A percentile compares a stretch with the other conserved stretches of the same genome.
Evolutionary conservation across 2,329 filamentous ascomycete genomes (phyloP).

Genomic region (Penicillium sp.): DNA sequence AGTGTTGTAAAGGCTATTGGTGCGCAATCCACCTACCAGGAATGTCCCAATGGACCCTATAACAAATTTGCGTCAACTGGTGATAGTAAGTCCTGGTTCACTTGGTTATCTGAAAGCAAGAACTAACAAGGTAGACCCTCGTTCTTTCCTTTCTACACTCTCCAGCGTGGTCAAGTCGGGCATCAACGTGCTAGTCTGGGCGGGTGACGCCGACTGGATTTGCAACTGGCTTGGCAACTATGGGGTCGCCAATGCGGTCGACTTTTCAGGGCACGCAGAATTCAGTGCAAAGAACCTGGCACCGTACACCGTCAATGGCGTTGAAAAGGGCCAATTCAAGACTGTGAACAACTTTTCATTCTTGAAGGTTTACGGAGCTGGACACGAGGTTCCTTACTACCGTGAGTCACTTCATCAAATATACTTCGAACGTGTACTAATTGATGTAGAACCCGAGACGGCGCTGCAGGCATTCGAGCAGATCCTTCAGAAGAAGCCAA

Average conservation of each 20-base stretch:
- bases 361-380: conserved; percentile 54
- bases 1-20: conserved; percentile 51
- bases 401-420: conserved; percentile 35
- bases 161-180: conserved; percentile 53
- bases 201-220: conserved; percentile 61
- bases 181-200: conserved; percentile 41
- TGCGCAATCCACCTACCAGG: conserved; percentile 47
- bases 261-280: conserved; percentile 45
- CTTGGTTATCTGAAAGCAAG: conserved; percentile 4
- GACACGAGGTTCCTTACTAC: conserved; percentile 56
- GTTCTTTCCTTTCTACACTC: conserved; percentile 52
- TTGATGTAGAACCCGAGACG: conserved; percentile 44
- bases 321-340: conserved; percentile 56
- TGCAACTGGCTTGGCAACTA: conserved; percentile 62
- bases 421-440: conserved; percentile 22
- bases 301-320: conserved; percentile 56
- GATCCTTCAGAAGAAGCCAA: conserved; percentile 41
- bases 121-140: conserved; percentile 37
- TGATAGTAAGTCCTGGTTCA: conserved; percentile 36
- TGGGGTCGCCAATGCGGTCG: conserved; percentile 52
- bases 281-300: conserved; percentile 47
- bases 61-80: conserved; percentile 48
- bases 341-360: conserved; percentile 54
- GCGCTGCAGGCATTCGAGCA: conserved; percentile 54
- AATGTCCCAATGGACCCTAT: conserved; percentile 46